phyloP scores from a whole-genome alignment of 208 protist genomes.

The Blechomonas ayalai region DNA sequence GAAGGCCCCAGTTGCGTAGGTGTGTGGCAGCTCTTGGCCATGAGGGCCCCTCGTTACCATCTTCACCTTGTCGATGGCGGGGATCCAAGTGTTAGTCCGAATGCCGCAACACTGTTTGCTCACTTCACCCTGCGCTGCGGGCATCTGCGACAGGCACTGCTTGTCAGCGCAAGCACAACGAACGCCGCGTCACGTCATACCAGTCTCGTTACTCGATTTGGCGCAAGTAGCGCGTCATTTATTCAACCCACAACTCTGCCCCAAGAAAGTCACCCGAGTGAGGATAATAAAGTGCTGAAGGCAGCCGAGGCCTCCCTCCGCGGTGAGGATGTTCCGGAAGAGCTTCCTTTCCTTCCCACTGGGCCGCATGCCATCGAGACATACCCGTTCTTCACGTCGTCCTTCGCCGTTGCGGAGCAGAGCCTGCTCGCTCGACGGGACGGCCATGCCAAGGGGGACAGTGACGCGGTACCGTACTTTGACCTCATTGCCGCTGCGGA shows the following conservation, averaged over 20 bases:
- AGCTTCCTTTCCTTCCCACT: neutral
- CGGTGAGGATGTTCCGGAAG: constrained; percentile 9
- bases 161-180: constrained; percentile 64
- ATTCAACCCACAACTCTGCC: too few relatives aligned
- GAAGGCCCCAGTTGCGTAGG: too few relatives aligned
- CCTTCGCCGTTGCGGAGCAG: constrained; percentile 37
- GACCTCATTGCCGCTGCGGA: constrained; percentile 67
- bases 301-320: constrained; percentile 13
- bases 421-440: constrained; percentile 9
- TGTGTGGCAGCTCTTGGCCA: too few relatives aligned
- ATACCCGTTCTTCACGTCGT: constrained; percentile 37
- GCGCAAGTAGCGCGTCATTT: too few relatives aligned
- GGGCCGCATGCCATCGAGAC: constrained; percentile 22
- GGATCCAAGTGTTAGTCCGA: constrained; percentile 3
- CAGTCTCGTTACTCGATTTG: too few relatives aligned
- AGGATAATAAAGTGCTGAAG: constrained; percentile 14
- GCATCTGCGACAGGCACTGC: constrained; percentile 32
- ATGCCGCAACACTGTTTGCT: constrained; percentile 40
- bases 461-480: constrained; percentile 34
- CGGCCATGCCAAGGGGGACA: too few relatives aligned
- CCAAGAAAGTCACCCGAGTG: neutral
- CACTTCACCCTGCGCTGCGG: constrained; percentile 69
- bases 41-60: constrained; percentile 21
- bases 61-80: constrained; percentile 70
- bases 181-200: constrained; percentile 6